phyloP scores from a whole-genome alignment of 371 early-diverging fungal genomes.

The Parasitella parasitica region DNA sequence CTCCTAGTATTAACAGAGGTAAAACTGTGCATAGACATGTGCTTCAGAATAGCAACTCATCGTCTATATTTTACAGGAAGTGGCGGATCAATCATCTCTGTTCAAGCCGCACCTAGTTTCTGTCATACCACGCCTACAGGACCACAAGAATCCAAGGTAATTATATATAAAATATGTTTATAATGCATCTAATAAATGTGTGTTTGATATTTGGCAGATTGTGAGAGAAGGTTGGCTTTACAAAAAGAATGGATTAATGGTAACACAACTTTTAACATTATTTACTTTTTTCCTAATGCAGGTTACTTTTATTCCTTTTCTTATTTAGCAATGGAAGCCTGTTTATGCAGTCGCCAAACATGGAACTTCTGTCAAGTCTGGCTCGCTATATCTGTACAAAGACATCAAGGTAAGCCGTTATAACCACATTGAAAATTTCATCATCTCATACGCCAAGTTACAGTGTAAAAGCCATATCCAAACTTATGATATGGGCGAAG shows the following conservation, averaged over 20 bases:
- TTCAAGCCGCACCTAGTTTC: conserved; percentile 2
- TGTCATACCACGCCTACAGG: neutral
- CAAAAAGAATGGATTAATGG: conserved; percentile 44
- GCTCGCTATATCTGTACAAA: conserved; percentile 47
- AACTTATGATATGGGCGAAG: conserved; percentile 54
- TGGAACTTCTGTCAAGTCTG: conserved; percentile 50
- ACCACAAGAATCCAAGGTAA: conserved; percentile 34
- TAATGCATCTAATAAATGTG: neutral
- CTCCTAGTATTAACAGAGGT: conserved; percentile 23
- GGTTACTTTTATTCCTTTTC: neutral
- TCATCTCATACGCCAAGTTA: neutral
- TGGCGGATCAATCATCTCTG: conserved; percentile 21
- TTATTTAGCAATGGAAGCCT: conserved; percentile 53
- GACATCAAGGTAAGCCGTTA: conserved; percentile 43
- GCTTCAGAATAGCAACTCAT: neutral
- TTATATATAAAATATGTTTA: neutral
- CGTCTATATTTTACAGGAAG: conserved; percentile 1
- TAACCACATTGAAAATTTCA: neutral
- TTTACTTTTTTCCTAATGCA: conserved; percentile 1
- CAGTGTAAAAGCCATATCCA: conserved; percentile 49
- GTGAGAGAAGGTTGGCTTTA: conserved; percentile 53
- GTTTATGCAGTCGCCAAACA: conserved; percentile 57
- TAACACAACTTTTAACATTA: conserved; percentile 16
- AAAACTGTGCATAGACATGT: neutral
- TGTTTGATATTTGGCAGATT: conserved; percentile 20